A percentile compares a stretch with the other conserved stretches of the same genome.
Evolutionary conservation across 306 rosid species (phyloP).

Genomic region (Mucuna pruriens): DNA sequence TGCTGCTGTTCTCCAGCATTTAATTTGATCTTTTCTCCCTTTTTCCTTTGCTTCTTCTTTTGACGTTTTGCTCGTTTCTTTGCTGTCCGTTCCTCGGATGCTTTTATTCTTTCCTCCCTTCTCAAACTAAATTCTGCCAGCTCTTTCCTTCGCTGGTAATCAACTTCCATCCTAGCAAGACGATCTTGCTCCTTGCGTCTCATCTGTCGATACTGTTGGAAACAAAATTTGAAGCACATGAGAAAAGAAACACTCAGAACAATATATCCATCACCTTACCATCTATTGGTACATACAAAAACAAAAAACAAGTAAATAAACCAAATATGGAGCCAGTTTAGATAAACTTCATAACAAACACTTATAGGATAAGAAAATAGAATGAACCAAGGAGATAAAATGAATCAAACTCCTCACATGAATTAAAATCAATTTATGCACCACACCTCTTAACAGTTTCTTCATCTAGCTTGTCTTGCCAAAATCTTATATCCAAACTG

Average conservation of each 20-base stretch:
- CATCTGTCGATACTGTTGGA: slow-evolving; percentile 87
- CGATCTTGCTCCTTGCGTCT: slow-evolving; percentile 97
- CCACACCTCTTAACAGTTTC: not conserved
- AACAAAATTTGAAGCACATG: slow-evolving; percentile 34
- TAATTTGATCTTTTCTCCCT: slow-evolving; percentile 66
- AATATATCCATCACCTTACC: slow-evolving; percentile 13
- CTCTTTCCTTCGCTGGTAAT: slow-evolving; percentile 83
- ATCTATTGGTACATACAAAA: slow-evolving; percentile 4
- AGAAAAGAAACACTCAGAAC: slow-evolving; percentile 21
- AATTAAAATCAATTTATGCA: not conserved
- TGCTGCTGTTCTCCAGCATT: slow-evolving; percentile 51
- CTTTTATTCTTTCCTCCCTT: slow-evolving; percentile 87
- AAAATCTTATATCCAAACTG: not conserved
- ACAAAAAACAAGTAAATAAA: not conserved
- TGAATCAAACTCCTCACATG: not conserved
- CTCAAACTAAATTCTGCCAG: slow-evolving; percentile 72
- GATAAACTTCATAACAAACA: not conserved
- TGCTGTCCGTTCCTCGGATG: slow-evolving; percentile 85
- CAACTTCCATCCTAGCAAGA: slow-evolving; percentile 89
- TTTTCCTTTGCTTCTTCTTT: slow-evolving; percentile 84
- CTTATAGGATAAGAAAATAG: not conserved
- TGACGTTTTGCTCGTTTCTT: slow-evolving; percentile 87
- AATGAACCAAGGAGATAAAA: not conserved
- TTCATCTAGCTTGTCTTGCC: not conserved
- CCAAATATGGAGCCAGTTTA: not conserved